A percentile compares a stretch with the other conserved stretches of the same genome.
Evolutionary conservation across 805 yeast genomes (phyloP).

Genomic region (Spathaspora passalidarum): DNA sequence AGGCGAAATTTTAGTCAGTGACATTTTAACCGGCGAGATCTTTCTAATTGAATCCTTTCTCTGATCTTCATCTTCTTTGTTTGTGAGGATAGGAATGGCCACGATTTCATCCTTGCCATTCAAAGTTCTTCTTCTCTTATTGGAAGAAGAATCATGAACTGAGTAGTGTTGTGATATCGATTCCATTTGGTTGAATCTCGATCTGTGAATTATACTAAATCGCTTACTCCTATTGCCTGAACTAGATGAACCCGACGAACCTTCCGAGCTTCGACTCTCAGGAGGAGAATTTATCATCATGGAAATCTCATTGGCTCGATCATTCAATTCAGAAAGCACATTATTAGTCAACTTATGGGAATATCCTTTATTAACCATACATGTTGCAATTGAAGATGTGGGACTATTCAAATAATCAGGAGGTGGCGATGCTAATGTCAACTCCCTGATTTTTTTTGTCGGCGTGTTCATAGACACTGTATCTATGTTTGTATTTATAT

Average conservation of each 20-base stretch:
- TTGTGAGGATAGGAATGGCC: not conserved
- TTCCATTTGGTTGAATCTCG: slow-evolving; percentile 44
- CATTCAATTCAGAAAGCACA: slow-evolving; percentile 44
- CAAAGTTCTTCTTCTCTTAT: slow-evolving; percentile 36
- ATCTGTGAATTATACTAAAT: slow-evolving; percentile 30
- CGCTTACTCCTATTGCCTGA: slow-evolving; percentile 19
- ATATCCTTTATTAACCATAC: slow-evolving; percentile 44
- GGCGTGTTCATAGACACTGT: slow-evolving; percentile 33
- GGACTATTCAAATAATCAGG: slow-evolving; percentile 8
- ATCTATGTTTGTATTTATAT: not conserved
- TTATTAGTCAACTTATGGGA: slow-evolving; percentile 45
- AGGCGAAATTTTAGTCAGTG: slow-evolving; percentile 31
- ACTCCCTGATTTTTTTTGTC: slow-evolving; percentile 32
- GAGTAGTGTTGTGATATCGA: slow-evolving; percentile 49
- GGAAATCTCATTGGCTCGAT: slow-evolving; percentile 38
- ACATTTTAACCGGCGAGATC: not conserved
- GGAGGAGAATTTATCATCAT: slow-evolving; percentile 1
- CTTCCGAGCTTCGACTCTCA: not conserved
- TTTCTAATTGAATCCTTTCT: slow-evolving; percentile 2
- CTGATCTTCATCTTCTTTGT: not conserved
- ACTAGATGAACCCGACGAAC: not conserved
- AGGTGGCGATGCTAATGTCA: slow-evolving; percentile 31
- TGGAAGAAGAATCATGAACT: slow-evolving; percentile 14
- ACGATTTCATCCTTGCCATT: slow-evolving; percentile 40
- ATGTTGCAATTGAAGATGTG: slow-evolving; percentile 7